These are phyloP conservation scores for Clarkia xantiana DNA, from an alignment of 345 rosid genomes.

Conservation along the genomic window DNA sequence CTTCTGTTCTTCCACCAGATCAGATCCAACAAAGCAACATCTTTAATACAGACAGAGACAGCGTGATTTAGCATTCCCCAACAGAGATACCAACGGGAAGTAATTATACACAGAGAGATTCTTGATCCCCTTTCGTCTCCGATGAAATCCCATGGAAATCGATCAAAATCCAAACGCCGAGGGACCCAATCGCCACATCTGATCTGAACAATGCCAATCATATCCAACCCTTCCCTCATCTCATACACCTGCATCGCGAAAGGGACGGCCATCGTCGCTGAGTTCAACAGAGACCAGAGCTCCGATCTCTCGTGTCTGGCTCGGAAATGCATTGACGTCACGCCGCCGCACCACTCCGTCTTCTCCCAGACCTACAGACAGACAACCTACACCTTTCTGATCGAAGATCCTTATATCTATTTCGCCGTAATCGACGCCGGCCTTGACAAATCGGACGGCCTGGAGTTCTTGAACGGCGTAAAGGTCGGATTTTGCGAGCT, in stretches of 20 bases:
- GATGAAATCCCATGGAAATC: too few species aligned
- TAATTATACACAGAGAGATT: too few species aligned
- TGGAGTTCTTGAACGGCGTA: constrained; percentile 44
- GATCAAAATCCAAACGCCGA: constrained; percentile 1
- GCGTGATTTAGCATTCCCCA: too few species aligned
- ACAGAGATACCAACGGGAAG: too few species aligned
- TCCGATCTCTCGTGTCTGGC: constrained; percentile 44
- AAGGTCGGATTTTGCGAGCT: constrained; percentile 35
- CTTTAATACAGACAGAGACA: too few species aligned
- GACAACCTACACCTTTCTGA: constrained; percentile 46
- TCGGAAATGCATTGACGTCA: constrained; percentile 36
- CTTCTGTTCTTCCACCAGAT: too few species aligned
- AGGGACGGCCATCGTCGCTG: constrained; percentile 43
- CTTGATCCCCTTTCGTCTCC: too few species aligned
- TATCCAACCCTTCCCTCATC: constrained; percentile 43
- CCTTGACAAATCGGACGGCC: constrained; percentile 30
- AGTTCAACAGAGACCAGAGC: constrained; percentile 28
- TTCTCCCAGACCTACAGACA: constrained; percentile 53
- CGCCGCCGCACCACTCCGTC: constrained; percentile 59
- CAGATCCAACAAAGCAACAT: too few species aligned
- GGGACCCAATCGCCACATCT: background rate
- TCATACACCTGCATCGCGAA: constrained; percentile 58
- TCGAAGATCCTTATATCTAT: constrained; percentile 38
- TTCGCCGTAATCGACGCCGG: constrained; percentile 37
- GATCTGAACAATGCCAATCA: constrained; percentile 23